Evolutionary conservation across 2,329 filamentous ascomycete species (phyloP).

Genomic region (Fusarium sulawesiense): DNA sequence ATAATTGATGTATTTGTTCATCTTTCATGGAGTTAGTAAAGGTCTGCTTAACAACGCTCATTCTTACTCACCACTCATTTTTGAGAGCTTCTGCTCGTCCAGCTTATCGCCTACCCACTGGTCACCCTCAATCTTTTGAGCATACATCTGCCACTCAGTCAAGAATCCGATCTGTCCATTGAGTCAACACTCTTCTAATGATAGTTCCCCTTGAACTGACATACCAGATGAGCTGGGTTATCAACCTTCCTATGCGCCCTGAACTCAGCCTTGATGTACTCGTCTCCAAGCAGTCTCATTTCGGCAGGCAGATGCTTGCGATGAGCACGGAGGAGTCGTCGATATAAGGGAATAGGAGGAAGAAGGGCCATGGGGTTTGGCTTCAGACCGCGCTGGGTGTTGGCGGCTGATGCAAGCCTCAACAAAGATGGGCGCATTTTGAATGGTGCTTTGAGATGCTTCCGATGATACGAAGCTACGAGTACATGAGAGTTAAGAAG

Average conservation of each 20-base stretch:
- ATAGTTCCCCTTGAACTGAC: conserved; percentile 44
- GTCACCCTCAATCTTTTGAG: conserved; percentile 90
- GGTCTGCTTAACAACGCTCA: background rate
- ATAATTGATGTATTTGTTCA: conserved; percentile 92
- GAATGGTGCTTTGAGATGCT: background rate
- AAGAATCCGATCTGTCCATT: conserved; percentile 84
- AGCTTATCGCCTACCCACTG: conserved; percentile 86
- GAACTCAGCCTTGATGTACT: conserved; percentile 95
- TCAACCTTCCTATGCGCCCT: conserved; percentile 84
- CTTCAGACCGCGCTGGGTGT: conserved; percentile 48
- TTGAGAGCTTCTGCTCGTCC: conserved; percentile 84
- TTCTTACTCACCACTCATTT: conserved; percentile 83
- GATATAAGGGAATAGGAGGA: conserved; percentile 89
- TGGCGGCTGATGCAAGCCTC: conserved; percentile 54
- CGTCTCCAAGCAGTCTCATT: conserved; percentile 85
- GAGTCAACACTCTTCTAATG: conserved; percentile 16
- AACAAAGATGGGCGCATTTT: conserved; percentile 47
- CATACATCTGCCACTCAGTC: conserved; percentile 96
- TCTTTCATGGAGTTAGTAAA: conserved; percentile 63
- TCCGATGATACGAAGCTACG: background rate
- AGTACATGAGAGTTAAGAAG: background rate
- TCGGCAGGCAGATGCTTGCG: conserved; percentile 80
- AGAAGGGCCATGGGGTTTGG: conserved; percentile 73
- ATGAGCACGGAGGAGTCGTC: conserved; percentile 87
- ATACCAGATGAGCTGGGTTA: conserved; percentile 90